phyloP scores from a whole-genome alignment of 768 basidiomycete genomes.

The Trametes cinnabarina region DNA sequence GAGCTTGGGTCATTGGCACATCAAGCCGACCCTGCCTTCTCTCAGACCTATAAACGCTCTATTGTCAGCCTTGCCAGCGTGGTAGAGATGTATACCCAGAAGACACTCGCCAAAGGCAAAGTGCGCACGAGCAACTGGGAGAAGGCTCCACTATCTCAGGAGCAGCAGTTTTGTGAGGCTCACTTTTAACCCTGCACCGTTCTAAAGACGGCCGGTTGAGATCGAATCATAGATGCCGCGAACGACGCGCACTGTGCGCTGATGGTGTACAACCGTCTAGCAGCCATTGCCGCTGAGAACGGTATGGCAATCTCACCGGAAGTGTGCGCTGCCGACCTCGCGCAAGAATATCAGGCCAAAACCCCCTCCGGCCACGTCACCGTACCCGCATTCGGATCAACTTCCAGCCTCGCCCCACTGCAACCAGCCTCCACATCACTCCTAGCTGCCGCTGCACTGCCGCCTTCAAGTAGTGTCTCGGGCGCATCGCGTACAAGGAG shows the following conservation, averaged over 20 bases:
- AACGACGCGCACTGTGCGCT: slow-evolving; percentile 51
- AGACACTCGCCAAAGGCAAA: slow-evolving; percentile 41
- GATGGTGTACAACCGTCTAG: slow-evolving; percentile 41
- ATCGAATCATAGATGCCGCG: slow-evolving; percentile 41
- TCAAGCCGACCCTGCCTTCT: slow-evolving; percentile 38
- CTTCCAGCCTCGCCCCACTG: not conserved
- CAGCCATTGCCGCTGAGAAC: slow-evolving; percentile 30
- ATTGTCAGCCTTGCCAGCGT: slow-evolving; percentile 45
- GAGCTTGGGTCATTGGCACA: slow-evolving; percentile 46
- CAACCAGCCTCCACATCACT: not conserved
- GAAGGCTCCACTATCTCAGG: slow-evolving; percentile 30
- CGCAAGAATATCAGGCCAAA: slow-evolving; percentile 11
- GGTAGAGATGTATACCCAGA: slow-evolving; percentile 41
- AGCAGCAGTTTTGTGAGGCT: slow-evolving; percentile 29
- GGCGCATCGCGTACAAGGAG: not conserved
- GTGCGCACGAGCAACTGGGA: slow-evolving; percentile 52
- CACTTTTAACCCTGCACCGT: not conserved
- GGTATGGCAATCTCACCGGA: slow-evolving; percentile 20
- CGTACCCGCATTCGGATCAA: not conserved
- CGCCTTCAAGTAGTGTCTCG: not conserved
- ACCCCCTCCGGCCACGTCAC: not conserved
- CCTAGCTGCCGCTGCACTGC: not conserved
- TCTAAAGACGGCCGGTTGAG: not conserved
- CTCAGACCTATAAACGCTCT: slow-evolving; percentile 32
- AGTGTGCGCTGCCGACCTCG: slow-evolving; percentile 31